Percentiles rank a stretch among this genome's conserved stretches.
Conservation (phyloP, 169 alveolate genomes). For the Sarcocystis neurona region DNA sequence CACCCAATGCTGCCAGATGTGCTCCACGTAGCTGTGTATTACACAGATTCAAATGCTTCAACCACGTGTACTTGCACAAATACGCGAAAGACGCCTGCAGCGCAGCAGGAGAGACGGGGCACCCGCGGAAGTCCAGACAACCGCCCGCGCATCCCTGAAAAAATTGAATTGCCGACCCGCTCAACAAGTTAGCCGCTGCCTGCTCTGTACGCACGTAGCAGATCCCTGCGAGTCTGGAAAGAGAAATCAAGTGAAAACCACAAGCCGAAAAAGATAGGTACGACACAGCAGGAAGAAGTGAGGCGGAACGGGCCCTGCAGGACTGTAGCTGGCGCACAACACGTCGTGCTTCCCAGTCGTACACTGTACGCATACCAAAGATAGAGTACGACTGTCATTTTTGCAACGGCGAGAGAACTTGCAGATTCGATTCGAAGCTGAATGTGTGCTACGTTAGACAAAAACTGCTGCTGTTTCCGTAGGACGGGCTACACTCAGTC, state of each 20-base stretch:
- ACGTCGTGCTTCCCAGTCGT: too few relatives aligned
- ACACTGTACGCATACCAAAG: too few relatives aligned
- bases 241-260: neutral
- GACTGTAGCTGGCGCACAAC: too few relatives aligned
- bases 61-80: slow-evolving; percentile 28
- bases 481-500: too few relatives aligned
- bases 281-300: neutral
- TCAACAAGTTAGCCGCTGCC: neutral
- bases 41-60: slow-evolving; percentile 4
- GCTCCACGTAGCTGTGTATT: neutral
- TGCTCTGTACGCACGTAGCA: slow-evolving; percentile 24
- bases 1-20: neutral
- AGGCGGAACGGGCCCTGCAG: neutral
- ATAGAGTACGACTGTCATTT: too few relatives aligned
- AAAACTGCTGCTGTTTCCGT: too few relatives aligned
- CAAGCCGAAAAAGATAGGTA: neutral
- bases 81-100: neutral
- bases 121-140: slow-evolving; percentile 7
- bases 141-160: neutral
- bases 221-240: slow-evolving; percentile 10
- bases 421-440: too few relatives aligned
- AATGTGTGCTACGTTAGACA: too few relatives aligned
- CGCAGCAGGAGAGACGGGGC: neutral
- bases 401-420: too few relatives aligned
- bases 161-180: slow-evolving; percentile 5